Evolutionary conservation across 441 rosid genomes (phyloP).

Genomic region (Theobroma grandiflorum): DNA sequence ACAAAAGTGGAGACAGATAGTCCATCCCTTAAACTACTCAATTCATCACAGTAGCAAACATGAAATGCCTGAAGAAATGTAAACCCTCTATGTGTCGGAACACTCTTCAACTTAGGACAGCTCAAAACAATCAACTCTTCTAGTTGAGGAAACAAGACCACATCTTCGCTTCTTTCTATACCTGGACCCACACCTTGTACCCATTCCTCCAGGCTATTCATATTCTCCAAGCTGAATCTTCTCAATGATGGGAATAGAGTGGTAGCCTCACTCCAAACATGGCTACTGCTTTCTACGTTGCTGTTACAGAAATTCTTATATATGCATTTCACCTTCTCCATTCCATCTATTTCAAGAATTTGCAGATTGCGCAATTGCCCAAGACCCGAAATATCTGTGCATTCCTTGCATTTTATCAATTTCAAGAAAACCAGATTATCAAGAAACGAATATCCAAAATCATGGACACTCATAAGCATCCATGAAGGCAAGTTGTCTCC

Average conservation of each 20-base stretch:
- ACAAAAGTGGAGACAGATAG: conserved; percentile 24
- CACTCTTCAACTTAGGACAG: conserved; percentile 9
- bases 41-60: neutral
- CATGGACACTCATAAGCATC: conserved; percentile 16
- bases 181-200: neutral
- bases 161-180: neutral
- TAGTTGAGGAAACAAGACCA: conserved; percentile 34
- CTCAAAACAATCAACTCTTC: conserved; percentile 15
- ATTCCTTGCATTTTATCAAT: neutral
- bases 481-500: conserved; percentile 39
- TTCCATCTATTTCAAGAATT: neutral
- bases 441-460: neutral
- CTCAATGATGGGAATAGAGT: conserved; percentile 28
- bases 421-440: conserved; percentile 24
- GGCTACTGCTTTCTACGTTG: neutral
- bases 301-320: neutral
- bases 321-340: conserved; percentile 27
- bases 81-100: neutral
- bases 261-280: neutral
- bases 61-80: conserved; percentile 2
- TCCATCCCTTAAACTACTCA: conserved; percentile 18
- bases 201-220: conserved; percentile 26
- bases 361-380: conserved; percentile 24
- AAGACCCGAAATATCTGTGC: conserved; percentile 24
- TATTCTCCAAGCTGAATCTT: neutral